A percentile compares a stretch with the other conserved stretches of the same genome.
Conservation (phyloP, 169 alveolate genomes). For the Eimeria tenella region DNA sequence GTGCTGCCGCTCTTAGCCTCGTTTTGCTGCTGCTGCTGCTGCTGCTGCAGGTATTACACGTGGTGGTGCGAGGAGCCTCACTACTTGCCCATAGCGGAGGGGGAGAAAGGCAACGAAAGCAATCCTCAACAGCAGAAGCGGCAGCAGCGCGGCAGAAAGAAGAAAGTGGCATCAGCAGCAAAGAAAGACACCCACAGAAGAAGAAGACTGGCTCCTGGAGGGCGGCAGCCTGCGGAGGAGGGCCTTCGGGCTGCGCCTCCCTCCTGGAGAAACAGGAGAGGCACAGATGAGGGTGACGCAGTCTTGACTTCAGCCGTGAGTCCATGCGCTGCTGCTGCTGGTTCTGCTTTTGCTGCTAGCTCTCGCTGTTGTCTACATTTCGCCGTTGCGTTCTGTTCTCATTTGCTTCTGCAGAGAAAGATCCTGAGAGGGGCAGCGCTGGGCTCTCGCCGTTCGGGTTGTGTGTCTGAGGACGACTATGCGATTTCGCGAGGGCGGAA, state of each 20-base stretch:
- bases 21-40: not conserved
- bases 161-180: not conserved
- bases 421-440: not conserved
- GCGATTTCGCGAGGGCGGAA: not conserved
- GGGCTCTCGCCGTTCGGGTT: conserved; percentile 11
- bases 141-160: conserved; percentile 28
- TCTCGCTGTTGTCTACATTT: not conserved
- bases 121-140: not conserved
- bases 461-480: conserved; percentile 10
- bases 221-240: not conserved
- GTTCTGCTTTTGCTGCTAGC: not conserved
- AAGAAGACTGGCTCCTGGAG: not conserved
- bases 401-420: not conserved
- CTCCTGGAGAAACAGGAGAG: not conserved
- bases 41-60: conserved; percentile 85
- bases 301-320: conserved; percentile 5
- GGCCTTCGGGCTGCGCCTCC: not conserved
- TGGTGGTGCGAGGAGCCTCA: conserved; percentile 96
- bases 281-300: conserved; percentile 24
- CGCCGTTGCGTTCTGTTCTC: not conserved
- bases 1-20: not conserved
- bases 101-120: not conserved
- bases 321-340: not conserved
- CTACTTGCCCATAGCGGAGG: conserved; percentile 86
- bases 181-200: not conserved